Conservation (phyloP, 495 filamentous ascomycete genomes). For the Parachaetomium inaequale region DNA sequence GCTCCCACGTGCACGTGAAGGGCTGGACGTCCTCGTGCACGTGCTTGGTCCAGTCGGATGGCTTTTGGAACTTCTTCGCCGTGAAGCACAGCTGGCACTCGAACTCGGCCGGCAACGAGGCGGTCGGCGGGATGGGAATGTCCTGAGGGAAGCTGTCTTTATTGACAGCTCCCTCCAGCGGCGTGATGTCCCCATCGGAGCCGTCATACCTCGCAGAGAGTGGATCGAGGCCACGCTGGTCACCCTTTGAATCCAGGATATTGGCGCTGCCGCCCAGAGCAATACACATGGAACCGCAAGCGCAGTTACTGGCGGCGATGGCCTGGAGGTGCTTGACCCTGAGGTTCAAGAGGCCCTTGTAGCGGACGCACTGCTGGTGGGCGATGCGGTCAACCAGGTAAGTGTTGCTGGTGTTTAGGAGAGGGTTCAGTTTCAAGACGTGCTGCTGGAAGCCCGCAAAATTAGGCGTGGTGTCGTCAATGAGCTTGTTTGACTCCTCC, state of each 20-base stretch:
- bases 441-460: conserved; percentile 74
- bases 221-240: conserved; percentile 38
- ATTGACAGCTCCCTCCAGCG: conserved; percentile 62
- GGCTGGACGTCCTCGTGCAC: conserved; percentile 94
- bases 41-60: conserved; percentile 98
- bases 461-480: conserved; percentile 63
- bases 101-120: conserved; percentile 78
- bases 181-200: conserved; percentile 61
- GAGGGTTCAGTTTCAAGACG: conserved; percentile 66
- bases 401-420: conserved; percentile 39
- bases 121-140: conserved; percentile 78
- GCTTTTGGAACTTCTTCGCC: conserved; percentile 86
- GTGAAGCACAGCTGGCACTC: conserved; percentile 91
- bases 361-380: conserved; percentile 72
- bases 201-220: conserved; percentile 48
- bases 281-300: conserved; percentile 59
- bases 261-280: conserved; percentile 56
- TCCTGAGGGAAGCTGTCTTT: conserved; percentile 69
- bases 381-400: conserved; percentile 81
- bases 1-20: conserved; percentile 88
- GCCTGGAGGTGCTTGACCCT: conserved; percentile 66
- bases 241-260: conserved; percentile 41
- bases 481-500: conserved; percentile 42
- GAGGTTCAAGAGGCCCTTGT: conserved; percentile 70
- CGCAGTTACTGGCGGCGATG: conserved; percentile 53